Base-by-base conservation (phyloP, 2,329 filamentous ascomycete genomes). In the Harringtonia lauricola region DNA sequence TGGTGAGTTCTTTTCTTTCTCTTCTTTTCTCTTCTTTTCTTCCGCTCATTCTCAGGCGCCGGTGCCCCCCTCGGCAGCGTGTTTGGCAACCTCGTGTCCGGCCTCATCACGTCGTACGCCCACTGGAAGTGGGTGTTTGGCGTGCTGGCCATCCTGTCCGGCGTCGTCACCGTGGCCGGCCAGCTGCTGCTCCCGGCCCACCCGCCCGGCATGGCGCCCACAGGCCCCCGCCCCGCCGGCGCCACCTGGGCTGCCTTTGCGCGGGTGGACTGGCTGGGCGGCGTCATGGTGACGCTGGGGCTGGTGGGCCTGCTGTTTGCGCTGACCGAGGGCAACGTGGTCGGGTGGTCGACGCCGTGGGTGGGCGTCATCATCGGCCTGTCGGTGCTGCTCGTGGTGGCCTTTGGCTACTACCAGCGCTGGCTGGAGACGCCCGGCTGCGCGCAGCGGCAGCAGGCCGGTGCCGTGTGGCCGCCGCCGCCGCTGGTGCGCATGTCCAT, bases 101-200 rank as follows among this genome's bases (percentile, higher is more conserved):
- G 81, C 17, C 60, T 84, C 34, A 72, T 86, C 17, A 72, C 73
- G 2, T 62, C 81, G 44, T 84, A 76, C 49, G 63, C 71, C 13
- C 71, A 60, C 40, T 84, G 80, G 80, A 75, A 72, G 58, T 82
- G 79, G 70, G 74, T 83, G 1, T 83, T 83, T 56, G 81, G 78
- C 51, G 71, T 74, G 18, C 68, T 78, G 17, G 77, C 76, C 18
- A 74, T 81, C 39, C 64, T 83, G 31, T 74, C 72, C 5, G 70
- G 68, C 18, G 47, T 72, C 19, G 71, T 81, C 31, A 73, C 78
- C 1, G 58, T 71, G 1, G 71, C 71, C 1, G 77, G 73, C 19
- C 60, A 76, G 47, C 65, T 80, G 43, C 64, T 81, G 43, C 78
- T 86, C 42, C 81, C 81, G 0, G 54, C 44, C 8, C 29, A 44